Percentiles rank a stretch among this genome's conserved stretches.
These are phyloP conservation scores for Pelargonium cotyledonis DNA, from an alignment of 441 rosid genomes.

Conservation along the genomic window DNA sequence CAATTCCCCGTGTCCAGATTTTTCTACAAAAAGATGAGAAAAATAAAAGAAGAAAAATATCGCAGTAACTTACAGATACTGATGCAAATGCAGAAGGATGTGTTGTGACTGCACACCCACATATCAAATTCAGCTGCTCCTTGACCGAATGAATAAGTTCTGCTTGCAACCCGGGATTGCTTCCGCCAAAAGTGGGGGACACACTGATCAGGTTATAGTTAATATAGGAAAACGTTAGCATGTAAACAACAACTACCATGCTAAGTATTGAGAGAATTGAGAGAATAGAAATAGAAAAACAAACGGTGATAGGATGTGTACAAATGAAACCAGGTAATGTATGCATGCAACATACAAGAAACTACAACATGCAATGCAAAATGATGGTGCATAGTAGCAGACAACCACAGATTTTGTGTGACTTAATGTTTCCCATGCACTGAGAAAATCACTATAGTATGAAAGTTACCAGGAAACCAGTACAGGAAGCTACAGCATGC, in stretches of 20 bases:
- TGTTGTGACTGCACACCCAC: constrained; percentile 51
- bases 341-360: too few relatives aligned
- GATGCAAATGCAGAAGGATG: constrained; percentile 83
- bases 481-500: too few relatives aligned
- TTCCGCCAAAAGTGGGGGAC: constrained; percentile 81
- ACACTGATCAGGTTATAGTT: constrained; percentile 34
- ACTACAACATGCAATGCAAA: too few relatives aligned
- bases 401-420: too few relatives aligned
- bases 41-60: neutral
- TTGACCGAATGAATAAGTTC: constrained; percentile 77
- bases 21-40: neutral
- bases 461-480: too few relatives aligned
- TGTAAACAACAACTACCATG: neutral
- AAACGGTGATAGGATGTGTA: neutral
- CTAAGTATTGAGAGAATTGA: neutral
- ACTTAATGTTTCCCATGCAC: too few relatives aligned
- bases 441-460: too few relatives aligned
- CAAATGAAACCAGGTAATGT: too few relatives aligned
- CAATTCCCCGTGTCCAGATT: too few relatives aligned
- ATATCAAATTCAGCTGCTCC: constrained; percentile 67
- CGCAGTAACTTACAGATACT: constrained; percentile 53
- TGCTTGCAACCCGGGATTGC: constrained; percentile 69
- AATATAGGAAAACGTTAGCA: constrained; percentile 4
- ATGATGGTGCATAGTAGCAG: too few relatives aligned
- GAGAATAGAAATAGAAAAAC: neutral